Percentiles rank a stretch among this genome's conserved stretches.
phyloP scores from a whole-genome alignment of 1,139 yeast genomes.

The Candida sojae region DNA sequence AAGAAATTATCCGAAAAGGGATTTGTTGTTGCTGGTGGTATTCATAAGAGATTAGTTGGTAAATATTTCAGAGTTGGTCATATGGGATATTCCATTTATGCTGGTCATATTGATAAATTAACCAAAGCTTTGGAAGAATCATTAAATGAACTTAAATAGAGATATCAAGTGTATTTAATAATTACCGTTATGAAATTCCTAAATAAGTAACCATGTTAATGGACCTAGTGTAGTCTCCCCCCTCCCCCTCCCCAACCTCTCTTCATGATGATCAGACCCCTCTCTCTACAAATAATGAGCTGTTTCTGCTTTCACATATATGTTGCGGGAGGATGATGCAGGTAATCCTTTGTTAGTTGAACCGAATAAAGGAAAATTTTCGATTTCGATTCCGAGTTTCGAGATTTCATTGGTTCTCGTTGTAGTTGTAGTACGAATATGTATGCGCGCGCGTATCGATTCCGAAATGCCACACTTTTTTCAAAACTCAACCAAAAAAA shows the following conservation, averaged over 20 bases:
- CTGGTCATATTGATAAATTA: constrained; percentile 43
- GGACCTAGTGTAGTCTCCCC: too few species aligned
- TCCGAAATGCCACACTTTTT: constrained; percentile 6
- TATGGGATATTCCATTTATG: constrained; percentile 69
- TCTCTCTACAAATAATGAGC: too few species aligned
- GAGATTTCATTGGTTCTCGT: neutral
- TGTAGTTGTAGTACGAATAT: too few species aligned
- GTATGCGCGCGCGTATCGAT: neutral
- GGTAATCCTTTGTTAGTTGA: too few species aligned
- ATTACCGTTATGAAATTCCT: neutral
- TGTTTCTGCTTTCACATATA: too few species aligned
- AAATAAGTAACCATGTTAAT: neutral
- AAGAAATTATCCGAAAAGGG: constrained; percentile 60
- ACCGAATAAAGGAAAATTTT: too few species aligned
- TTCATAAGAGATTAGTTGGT: constrained; percentile 77
- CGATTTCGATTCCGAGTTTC: neutral
- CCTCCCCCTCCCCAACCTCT: too few species aligned
- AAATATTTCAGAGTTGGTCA: constrained; percentile 94
- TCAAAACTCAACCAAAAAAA: neutral
- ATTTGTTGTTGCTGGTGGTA: constrained; percentile 88
- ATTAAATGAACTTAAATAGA: constrained; percentile 30
- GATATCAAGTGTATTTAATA: neutral
- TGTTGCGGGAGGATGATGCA: too few species aligned
- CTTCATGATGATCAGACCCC: too few species aligned
- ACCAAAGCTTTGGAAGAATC: constrained; percentile 39